A percentile compares a stretch with the other conserved stretches of the same genome.
These are phyloP conservation scores for Mortierella sp. DNA, from an alignment of 371 early-diverging fungal genomes.

Conservation along the genomic window DNA sequence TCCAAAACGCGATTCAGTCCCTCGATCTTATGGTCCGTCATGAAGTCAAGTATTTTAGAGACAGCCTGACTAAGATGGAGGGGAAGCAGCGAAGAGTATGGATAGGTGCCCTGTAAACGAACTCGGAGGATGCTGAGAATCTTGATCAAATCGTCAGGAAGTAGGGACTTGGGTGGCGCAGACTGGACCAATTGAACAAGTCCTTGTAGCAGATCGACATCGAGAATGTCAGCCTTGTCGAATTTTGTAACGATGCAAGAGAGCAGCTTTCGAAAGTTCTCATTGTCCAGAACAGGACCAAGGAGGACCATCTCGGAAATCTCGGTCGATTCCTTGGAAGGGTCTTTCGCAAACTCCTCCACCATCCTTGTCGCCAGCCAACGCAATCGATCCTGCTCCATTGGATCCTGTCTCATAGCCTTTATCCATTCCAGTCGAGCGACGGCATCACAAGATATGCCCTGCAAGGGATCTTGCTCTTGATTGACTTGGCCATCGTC, in stretches of 20 bases:
- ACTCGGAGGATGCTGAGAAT: constrained; percentile 10
- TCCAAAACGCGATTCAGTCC: neutral
- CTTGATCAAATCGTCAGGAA: constrained; percentile 12
- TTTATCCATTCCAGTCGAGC: neutral
- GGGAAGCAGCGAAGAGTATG: neutral
- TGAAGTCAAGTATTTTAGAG: constrained; percentile 12
- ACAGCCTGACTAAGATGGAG: neutral
- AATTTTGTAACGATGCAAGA: neutral
- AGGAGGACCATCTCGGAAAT: constrained; percentile 5
- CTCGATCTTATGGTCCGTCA: constrained; percentile 11
- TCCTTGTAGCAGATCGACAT: constrained; percentile 11
- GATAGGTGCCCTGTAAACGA: neutral
- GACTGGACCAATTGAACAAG: constrained; percentile 6
- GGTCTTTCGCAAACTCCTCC: neutral
- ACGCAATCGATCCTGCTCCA: neutral
- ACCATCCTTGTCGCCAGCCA: neutral
- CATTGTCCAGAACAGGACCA: neutral
- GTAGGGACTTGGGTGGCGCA: neutral
- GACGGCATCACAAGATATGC: too few relatives aligned
- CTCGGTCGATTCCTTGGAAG: neutral
- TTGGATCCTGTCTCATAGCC: neutral
- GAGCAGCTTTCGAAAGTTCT: constrained; percentile 7
- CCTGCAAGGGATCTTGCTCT: too few relatives aligned
- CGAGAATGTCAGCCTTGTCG: neutral
- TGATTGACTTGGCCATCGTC: too few relatives aligned